Base-by-base conservation (phyloP, 495 filamentous ascomycete species). In the Penicillium canescens region DNA sequence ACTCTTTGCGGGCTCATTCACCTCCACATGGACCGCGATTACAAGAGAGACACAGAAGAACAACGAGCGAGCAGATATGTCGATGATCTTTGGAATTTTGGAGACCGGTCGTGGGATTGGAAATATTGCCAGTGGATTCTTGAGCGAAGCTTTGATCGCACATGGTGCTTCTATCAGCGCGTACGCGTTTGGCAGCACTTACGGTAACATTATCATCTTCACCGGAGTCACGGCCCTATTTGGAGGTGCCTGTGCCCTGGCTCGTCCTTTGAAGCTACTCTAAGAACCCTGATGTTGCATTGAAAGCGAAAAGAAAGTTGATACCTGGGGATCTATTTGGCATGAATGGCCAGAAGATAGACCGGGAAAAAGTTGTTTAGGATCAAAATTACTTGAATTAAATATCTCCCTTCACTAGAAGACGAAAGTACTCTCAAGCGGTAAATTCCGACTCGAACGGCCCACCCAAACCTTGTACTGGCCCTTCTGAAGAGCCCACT, bases 1-100 rank as follows among this genome's bases (percentile, higher is more conserved):
- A 1, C 60, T 86, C 4, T 86, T 84, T 56, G 85, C 83, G 0
- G 84, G 84, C 0, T 74, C 75, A 0, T 84, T 77, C 50, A 73
- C 74, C 3, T 70, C 70, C 1, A 78, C 76, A 1, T 85, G 82
- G 77, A 68, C 78, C 0, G 85, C 78, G 7, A 73, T 81, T 36
- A 78, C 80, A 50, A 71, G 68, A 14, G 69, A 77, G 36, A 56
- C 82, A 10, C 65, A 71, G 38, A 46, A 53, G 42, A 57, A 64
- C 35, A 56, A 65, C 35, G 38, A 55, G 26, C 59, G 56, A n/a
- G 63, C 72, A 3, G 76, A 80, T 33, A 65, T 71, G 4, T 68
- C 68, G 7, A 77, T 83, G 68, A 62, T 84, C 13, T 78, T 82
- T 63, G 81, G 76, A 0, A 74, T 75, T 40, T 45, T 86, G 51